Conservation (phyloP, 2,329 filamentous ascomycete species). For the Monascus ruber region DNA sequence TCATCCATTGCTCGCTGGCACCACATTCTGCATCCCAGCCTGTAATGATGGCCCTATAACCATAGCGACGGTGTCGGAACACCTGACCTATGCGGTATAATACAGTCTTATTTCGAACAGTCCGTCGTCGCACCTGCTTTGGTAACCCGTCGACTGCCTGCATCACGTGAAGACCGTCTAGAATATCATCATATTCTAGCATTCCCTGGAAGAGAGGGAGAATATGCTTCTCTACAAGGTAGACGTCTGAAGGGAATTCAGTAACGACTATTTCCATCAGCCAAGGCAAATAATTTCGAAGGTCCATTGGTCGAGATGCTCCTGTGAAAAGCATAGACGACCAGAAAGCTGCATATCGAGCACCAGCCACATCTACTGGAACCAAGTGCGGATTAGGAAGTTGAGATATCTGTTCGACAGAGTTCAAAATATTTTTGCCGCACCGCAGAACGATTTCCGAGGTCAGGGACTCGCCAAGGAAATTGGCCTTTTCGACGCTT, state of each 20-base stretch:
- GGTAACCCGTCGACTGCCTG: slow-evolving; percentile 45
- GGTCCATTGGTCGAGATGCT: slow-evolving; percentile 35
- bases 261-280: slow-evolving; percentile 54
- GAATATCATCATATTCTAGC: slow-evolving; percentile 43
- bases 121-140: slow-evolving; percentile 34
- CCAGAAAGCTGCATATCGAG: slow-evolving; percentile 66
- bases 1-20: slow-evolving; percentile 51
- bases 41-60: slow-evolving; percentile 69
- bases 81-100: slow-evolving; percentile 67
- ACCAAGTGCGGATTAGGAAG: slow-evolving; percentile 15
- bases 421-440: slow-evolving; percentile 69
- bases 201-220: slow-evolving; percentile 47
- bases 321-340: slow-evolving; percentile 46
- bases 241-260: slow-evolving; percentile 59
- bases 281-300: slow-evolving; percentile 52
- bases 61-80: slow-evolving; percentile 70
- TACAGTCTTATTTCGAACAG: slow-evolving; percentile 34
- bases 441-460: slow-evolving; percentile 62
- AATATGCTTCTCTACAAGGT: slow-evolving; percentile 58
- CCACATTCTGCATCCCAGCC: slow-evolving; percentile 65
- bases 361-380: slow-evolving; percentile 45
- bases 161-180: slow-evolving; percentile 45
- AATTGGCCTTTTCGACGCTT: slow-evolving; percentile 31
- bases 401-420: slow-evolving; percentile 44
- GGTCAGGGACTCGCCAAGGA: slow-evolving; percentile 53